Evolutionary conservation across 2,329 filamentous ascomycete genomes (phyloP).

Genomic region (Fusarium mangiferae): DNA sequence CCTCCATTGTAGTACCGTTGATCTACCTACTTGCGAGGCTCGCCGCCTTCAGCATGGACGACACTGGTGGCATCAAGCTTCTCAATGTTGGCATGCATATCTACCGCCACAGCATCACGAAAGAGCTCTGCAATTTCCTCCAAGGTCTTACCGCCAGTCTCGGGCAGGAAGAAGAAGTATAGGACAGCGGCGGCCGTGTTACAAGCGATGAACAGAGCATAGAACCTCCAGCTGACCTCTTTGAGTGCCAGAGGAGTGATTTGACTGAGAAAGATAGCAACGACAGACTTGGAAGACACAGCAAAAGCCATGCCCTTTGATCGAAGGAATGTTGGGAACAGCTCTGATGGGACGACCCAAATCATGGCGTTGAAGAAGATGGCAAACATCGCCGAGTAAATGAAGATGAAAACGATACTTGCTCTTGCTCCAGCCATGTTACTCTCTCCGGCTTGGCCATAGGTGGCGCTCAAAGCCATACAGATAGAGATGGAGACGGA

Average conservation of each 20-base stretch:
- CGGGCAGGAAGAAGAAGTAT: neutral
- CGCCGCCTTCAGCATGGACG: neutral
- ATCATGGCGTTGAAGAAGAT: neutral
- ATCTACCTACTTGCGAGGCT: neutral
- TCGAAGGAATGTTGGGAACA: neutral
- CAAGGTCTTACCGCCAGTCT: neutral
- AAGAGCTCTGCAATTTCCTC: neutral
- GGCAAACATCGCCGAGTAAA: neutral
- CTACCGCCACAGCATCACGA: neutral
- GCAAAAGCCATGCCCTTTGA: neutral
- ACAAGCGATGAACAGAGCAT: neutral
- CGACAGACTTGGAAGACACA: neutral
- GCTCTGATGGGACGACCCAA: neutral
- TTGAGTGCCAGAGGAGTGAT: neutral
- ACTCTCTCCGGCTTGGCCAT: neutral
- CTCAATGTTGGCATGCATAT: neutral
- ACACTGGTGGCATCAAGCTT: neutral
- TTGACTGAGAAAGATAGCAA: neutral
- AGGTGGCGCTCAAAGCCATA: neutral
- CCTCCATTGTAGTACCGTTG: accelerated
- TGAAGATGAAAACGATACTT: neutral
- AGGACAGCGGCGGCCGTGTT: neutral
- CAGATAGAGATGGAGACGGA: neutral
- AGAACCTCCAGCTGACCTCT: neutral
- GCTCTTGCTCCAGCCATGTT: neutral